Evolutionary conservation across 106 monocot genomes (phyloP).

Genomic region (Dactylorhiza incarnata): DNA sequence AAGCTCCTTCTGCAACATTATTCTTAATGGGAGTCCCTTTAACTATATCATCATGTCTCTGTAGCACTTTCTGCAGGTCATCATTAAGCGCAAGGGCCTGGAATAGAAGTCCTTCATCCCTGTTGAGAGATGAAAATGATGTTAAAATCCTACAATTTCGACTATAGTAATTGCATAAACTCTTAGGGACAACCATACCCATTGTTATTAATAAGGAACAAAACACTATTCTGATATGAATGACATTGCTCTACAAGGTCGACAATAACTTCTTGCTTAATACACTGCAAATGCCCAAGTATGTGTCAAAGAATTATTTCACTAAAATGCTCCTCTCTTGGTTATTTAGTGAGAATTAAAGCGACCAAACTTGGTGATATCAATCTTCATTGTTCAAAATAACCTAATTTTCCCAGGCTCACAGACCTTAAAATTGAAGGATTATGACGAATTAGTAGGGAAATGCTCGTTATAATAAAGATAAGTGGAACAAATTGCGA

Average conservation of each 20-base stretch:
- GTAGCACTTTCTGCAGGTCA: conserved; percentile 73
- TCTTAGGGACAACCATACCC: conserved; percentile 34
- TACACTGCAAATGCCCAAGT: conserved; percentile 57
- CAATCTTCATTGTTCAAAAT: no score
- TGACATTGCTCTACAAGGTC: conserved; percentile 93
- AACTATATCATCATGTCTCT: conserved; percentile 65
- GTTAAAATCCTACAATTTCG: conserved; percentile 3
- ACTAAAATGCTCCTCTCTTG: no score
- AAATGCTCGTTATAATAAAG: no score
- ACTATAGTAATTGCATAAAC: background rate
- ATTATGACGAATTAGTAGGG: no score
- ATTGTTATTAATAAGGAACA: conserved; percentile 64
- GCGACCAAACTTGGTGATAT: no score
- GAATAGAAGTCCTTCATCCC: conserved; percentile 76
- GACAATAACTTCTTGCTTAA: conserved; percentile 84
- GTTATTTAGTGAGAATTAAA: no score
- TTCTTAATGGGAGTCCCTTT: conserved; percentile 29
- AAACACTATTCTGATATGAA: conserved; percentile 58
- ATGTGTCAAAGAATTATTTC: no score
- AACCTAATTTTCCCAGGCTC: no score
- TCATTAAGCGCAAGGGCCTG: conserved; percentile 77
- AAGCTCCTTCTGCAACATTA: conserved; percentile 1
- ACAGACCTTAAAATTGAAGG: no score
- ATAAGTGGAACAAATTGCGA: no score
- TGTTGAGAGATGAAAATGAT: conserved; percentile 20